Percentiles rank a stretch among this genome's conserved stretches.
phyloP scores from a whole-genome alignment of 2,329 filamentous ascomycete species.

The Lasiodiplodia hormozganensis region DNA sequence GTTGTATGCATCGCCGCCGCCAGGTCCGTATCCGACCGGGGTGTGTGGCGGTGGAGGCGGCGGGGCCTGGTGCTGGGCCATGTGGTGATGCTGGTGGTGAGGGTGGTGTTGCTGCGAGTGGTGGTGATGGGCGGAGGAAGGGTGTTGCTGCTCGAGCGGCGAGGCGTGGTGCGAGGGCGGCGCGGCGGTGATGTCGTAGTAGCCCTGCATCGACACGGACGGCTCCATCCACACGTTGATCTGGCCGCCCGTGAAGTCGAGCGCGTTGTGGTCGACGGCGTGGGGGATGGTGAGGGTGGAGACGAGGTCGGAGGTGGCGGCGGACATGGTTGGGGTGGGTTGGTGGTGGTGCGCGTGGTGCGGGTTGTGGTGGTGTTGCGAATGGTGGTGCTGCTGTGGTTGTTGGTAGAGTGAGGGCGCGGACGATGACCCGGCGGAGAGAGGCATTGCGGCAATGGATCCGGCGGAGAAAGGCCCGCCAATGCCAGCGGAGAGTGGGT shows the following conservation, averaged over 20 bases:
- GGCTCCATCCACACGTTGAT: constrained; percentile 51
- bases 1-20: constrained; percentile 9
- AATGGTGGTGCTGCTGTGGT: constrained; percentile 42
- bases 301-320: constrained; percentile 16
- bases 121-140: background rate
- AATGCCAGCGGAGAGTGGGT: constrained; percentile 31
- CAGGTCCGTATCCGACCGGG: background rate
- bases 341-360: background rate
- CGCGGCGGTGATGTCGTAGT: constrained; percentile 13
- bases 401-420: constrained; percentile 1
- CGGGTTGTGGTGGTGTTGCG: constrained; percentile 33
- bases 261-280: constrained; percentile 40
- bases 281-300: background rate
- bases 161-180: constrained; percentile 8
- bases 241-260: constrained; percentile 50
- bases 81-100: background rate
- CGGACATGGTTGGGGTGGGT: constrained; percentile 42
- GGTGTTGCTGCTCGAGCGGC: constrained; percentile 9
- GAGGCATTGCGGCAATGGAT: background rate
- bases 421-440: constrained; percentile 1
- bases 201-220: constrained; percentile 35
- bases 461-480: constrained; percentile 14
- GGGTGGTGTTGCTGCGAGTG: background rate
- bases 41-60: constrained; percentile 14
- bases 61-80: background rate